Evolutionary conservation across 2,329 filamentous ascomycete genomes (phyloP).

Genomic region (Alternaria sp.): DNA sequence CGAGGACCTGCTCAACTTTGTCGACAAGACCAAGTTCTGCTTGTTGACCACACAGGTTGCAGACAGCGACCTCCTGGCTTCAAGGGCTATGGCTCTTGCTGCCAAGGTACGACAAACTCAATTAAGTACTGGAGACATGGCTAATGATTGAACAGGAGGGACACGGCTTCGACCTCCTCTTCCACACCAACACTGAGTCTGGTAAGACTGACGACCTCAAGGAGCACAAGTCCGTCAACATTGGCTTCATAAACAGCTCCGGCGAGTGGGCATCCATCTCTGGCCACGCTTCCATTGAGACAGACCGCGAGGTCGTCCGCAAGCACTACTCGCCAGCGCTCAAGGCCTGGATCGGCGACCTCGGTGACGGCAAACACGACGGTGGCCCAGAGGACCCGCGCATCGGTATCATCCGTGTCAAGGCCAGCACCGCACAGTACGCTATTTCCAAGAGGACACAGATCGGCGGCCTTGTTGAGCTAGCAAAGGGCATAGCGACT

Average conservation of each 20-base stretch:
- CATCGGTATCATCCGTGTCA: slow-evolving; percentile 81
- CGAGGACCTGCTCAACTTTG: slow-evolving; percentile 74
- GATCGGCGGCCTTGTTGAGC: slow-evolving; percentile 70
- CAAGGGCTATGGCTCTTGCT: slow-evolving; percentile 86
- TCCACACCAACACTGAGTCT: slow-evolving; percentile 90
- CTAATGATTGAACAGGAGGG: slow-evolving; percentile 65
- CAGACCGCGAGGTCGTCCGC: slow-evolving; percentile 71
- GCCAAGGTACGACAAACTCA: slow-evolving; percentile 66
- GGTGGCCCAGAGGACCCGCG: slow-evolving; percentile 82
- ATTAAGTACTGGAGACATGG: neutral
- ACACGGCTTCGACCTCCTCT: slow-evolving; percentile 81
- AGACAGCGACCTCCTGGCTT: slow-evolving; percentile 72
- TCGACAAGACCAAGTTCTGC: slow-evolving; percentile 78
- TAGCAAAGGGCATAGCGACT: slow-evolving; percentile 77
- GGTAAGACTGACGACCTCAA: slow-evolving; percentile 85
- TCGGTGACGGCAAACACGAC: slow-evolving; percentile 80
- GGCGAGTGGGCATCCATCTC: slow-evolving; percentile 89
- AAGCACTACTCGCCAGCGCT: slow-evolving; percentile 74
- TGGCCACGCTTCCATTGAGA: slow-evolving; percentile 74
- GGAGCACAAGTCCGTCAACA: slow-evolving; percentile 76
- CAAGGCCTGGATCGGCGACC: slow-evolving; percentile 86
- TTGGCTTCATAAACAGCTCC: slow-evolving; percentile 77
- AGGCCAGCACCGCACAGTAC: slow-evolving; percentile 76
- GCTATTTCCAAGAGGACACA: slow-evolving; percentile 69
- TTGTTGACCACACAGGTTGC: slow-evolving; percentile 84